Base-by-base conservation (phyloP, 352 stramenopile species). In the Globisporangium acanthophoron region DNA sequence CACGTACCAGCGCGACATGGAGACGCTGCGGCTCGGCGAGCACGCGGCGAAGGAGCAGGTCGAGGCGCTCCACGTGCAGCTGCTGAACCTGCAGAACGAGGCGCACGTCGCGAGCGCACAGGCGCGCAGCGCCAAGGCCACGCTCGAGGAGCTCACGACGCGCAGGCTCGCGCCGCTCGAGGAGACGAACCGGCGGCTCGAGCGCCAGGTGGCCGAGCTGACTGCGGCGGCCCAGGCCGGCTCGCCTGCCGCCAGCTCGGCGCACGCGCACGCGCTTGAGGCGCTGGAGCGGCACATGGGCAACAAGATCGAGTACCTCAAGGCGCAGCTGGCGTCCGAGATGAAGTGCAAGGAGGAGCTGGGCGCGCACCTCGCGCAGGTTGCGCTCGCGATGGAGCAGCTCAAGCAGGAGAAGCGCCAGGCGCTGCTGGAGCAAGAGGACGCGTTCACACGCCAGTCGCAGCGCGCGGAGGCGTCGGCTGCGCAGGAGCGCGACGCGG, bases 301-400 rank as follows among this genome's bases (percentile, higher is more conserved):
- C 54, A 87, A 92, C 64, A 92, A 93, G 48, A 70, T 94, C 16
- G 81, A 92, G 40, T 93, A 94, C 52, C 59, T 94, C 15, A 91
- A 93, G 56, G 84, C 83, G 0, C 84, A 93, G 54, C 59, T 94
- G 1, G 70, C 80, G 33, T 93, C 84, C 0, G 85, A 94, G 54
- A 91, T 92, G 69, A 88, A 86, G 52, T 93, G 85, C 54, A 92
- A 91, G 59, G 83, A 94, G 60, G 85, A 94, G 52, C 67, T 94
- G 4, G 84, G 84, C 0, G 72, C 54, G 3, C 81, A 89, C 53
- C 58, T 94, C 1, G 78, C 76, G 0, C 69, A 87, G 4, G 70
- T 94, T 16, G 89, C 81, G 7, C 69, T 58, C 16, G 67, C 73
- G 5, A 78, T 94, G 58, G 81, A 92, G n/a, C 49, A 66, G 7